Evolutionary conservation across 208 protist species (phyloP).

Genomic region (Naegleria fowleri): DNA sequence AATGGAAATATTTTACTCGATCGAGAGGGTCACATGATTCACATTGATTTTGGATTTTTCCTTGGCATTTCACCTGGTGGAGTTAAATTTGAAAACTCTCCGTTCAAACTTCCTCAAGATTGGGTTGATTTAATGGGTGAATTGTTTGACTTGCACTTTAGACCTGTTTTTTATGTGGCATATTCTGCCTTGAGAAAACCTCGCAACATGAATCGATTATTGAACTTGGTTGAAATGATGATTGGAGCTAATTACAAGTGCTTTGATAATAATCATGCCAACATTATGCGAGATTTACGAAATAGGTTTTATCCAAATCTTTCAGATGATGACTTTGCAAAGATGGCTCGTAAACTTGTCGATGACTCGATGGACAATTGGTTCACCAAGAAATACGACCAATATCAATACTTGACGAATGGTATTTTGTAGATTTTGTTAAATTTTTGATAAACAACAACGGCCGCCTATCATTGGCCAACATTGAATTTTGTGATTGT

Average conservation of each 20-base stretch:
- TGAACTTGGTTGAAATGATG: conserved; percentile 73
- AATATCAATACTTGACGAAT: conserved; percentile 25
- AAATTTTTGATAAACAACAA: background rate
- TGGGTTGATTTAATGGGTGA: conserved; percentile 81
- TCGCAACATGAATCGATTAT: conserved; percentile 60
- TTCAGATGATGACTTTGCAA: conserved; percentile 65
- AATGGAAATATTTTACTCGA: conserved; percentile 90
- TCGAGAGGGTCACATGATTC: conserved; percentile 75
- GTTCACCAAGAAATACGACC: conserved; percentile 17
- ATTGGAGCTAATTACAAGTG: conserved; percentile 73
- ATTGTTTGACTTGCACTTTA: conserved; percentile 72
- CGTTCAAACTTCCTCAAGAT: conserved; percentile 84
- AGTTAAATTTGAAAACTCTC: conserved; percentile 82
- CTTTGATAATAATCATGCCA: conserved; percentile 59
- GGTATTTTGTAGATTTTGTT: conserved; percentile 2
- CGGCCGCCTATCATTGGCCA: no score
- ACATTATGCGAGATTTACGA: conserved; percentile 59
- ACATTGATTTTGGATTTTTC: conserved; percentile 97
- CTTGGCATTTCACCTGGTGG: conserved; percentile 87
- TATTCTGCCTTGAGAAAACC: conserved; percentile 62
- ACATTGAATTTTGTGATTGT: background rate
- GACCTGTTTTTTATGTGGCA: conserved; percentile 69
- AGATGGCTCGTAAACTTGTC: conserved; percentile 73
- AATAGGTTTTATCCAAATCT: conserved; percentile 68
- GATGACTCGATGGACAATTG: conserved; percentile 76